Evolutionary conservation across 306 rosid genomes (phyloP), one percentile per base, ranked within the genome.

Genomic region (Begonia loranthoides): DNA sequence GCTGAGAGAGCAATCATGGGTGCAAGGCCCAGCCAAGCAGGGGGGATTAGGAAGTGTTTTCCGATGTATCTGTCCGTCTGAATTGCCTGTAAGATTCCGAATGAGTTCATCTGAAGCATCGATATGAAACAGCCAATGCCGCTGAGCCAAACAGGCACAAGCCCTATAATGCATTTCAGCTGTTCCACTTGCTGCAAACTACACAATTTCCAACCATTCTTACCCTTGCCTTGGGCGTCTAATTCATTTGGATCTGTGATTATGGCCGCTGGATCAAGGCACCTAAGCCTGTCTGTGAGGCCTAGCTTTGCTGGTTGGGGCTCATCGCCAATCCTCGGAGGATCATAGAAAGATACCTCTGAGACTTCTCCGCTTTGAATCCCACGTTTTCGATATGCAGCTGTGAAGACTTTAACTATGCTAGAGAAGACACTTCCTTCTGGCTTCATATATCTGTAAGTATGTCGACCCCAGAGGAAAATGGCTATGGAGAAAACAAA

Each of bases 1-100:
- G 58, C n/a, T n/a, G 96, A 72, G 28, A 84, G 80, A 3, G 94
- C 46, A 57, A 81, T n/a, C 88, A 81, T 79, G 13, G 88, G 58
- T 50, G 33, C 38, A 10, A 81, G 13, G 33, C 50, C 58, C 81
- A 81, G 57, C 94, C 96, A 88, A 0, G 86, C 96, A 9, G 94
- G 82, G 44, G 94, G 88, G 57, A 84, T 44, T 15, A 58, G 52
- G 75, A 88, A 88, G 17, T 77, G 73, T 1, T 68, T 9, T n/a
- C 89, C 93, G 10, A 84, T 62, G 0, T 76, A 51, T 45, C 87
- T 69, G 9, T 74, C 49, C 55, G 74, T 67, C 43, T 88, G 97
- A 39, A 81, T 19, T 12, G 74, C 64, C 61, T 88, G 95, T 57
- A 88, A 81, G 34, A 84, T 68, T 0, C 87, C 97, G 39, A 84